Evolutionary conservation across 805 yeast genomes (phyloP).

Genomic region (Lipomyces starkeyi): DNA sequence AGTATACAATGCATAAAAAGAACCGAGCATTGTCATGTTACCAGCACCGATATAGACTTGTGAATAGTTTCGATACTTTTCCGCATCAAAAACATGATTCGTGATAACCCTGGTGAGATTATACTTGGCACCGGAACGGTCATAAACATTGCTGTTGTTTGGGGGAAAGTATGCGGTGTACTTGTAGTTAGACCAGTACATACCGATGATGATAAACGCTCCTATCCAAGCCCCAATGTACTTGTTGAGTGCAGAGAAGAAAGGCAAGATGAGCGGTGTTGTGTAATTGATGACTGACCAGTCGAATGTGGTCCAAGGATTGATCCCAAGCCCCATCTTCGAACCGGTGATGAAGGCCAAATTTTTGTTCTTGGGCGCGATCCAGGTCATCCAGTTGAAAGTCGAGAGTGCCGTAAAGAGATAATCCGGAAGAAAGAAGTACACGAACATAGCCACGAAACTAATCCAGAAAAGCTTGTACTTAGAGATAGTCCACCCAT

Average conservation of each 20-base stretch:
- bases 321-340: slow-evolving; percentile 64
- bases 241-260: slow-evolving; percentile 47
- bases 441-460: slow-evolving; percentile 51
- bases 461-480: slow-evolving; percentile 55
- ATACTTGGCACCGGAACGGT: slow-evolving; percentile 54
- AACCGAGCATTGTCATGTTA: slow-evolving; percentile 54
- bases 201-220: slow-evolving; percentile 41
- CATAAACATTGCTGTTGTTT: slow-evolving; percentile 50
- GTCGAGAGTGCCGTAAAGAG: slow-evolving; percentile 63
- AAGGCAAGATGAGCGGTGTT: slow-evolving; percentile 52
- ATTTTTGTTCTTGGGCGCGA: slow-evolving; percentile 58
- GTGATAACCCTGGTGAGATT: slow-evolving; percentile 52
- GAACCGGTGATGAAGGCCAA: slow-evolving; percentile 71
- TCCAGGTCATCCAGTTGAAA: slow-evolving; percentile 70
- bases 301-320: slow-evolving; percentile 69
- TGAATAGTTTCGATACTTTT: slow-evolving; percentile 25
- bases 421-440: slow-evolving; percentile 67
- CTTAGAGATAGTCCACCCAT: slow-evolving; percentile 67
- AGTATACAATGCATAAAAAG: slow-evolving; percentile 55
- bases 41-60: slow-evolving; percentile 47
- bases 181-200: slow-evolving; percentile 55
- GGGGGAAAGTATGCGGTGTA: slow-evolving; percentile 60
- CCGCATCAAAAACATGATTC: slow-evolving; percentile 39
- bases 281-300: slow-evolving; percentile 52
- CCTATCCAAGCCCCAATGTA: slow-evolving; percentile 50